Conservation (phyloP, 345 rosid species). For the Erodium maritimum region DNA sequence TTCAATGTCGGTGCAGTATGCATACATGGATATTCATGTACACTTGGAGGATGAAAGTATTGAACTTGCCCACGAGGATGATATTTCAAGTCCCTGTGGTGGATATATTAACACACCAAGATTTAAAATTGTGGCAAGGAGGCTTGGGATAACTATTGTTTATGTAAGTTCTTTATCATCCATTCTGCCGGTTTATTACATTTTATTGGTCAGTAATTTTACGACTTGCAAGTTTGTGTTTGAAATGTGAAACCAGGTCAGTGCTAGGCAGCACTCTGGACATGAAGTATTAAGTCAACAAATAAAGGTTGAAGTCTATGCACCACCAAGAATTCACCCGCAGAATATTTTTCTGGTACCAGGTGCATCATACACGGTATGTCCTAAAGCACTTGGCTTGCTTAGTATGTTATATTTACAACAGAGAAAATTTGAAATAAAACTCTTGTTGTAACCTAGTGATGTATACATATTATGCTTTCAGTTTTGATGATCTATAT, state of each 20-base stretch:
- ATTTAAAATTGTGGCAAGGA: constrained; percentile 54
- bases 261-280: constrained; percentile 70
- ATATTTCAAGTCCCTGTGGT: constrained; percentile 23
- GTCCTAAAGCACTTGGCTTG: constrained; percentile 6
- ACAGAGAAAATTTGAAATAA: constrained; percentile 3
- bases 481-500: not conserved
- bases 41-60: constrained; percentile 56
- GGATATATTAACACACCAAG: constrained; percentile 30
- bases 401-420: not conserved
- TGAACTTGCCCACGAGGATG: constrained; percentile 38
- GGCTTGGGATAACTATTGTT: constrained; percentile 68
- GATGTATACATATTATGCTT: not conserved
- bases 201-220: constrained; percentile 5
- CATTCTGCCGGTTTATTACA: constrained; percentile 4
- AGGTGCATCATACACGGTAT: constrained; percentile 79
- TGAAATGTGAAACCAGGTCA: constrained; percentile 43
- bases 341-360: constrained; percentile 64
- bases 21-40: constrained; percentile 60
- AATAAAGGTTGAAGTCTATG: constrained; percentile 77
- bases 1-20: constrained; percentile 44
- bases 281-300: constrained; percentile 57
- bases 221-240: constrained; percentile 15
- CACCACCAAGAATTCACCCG: constrained; percentile 69
- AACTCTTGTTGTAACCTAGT: not conserved
- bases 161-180: constrained; percentile 43